These are phyloP conservation scores for Pichia sp. DNA, from an alignment of 1,139 yeast species.

Conservation along the genomic window DNA sequence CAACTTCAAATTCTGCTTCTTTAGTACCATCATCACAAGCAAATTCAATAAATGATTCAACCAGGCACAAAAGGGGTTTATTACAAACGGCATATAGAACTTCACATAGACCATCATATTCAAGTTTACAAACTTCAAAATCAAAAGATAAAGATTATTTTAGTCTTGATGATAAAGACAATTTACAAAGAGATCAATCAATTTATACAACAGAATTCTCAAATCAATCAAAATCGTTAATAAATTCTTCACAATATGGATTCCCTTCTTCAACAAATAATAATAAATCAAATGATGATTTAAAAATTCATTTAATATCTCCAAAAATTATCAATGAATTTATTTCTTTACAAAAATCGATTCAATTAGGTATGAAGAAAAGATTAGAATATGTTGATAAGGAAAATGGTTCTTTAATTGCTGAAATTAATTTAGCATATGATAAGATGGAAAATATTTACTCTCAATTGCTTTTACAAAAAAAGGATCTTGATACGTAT, in stretches of 20 bases:
- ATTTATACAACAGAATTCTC: not conserved
- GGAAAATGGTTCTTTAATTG: conserved; percentile 21
- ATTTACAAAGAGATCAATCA: not conserved
- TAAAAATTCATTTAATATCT: conserved; percentile 9
- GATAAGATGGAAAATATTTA: conserved; percentile 19
- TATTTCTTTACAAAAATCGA: conserved; percentile 17
- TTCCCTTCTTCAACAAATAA: not conserved
- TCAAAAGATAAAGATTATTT: not conserved
- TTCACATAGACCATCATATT: conserved; percentile 1
- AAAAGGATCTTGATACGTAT: conserved; percentile 16
- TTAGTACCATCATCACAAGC: not conserved
- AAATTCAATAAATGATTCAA: not conserved
- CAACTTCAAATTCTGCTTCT: too few species aligned
- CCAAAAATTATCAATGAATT: conserved; percentile 12
- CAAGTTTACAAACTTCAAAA: not conserved
- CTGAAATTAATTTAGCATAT: conserved; percentile 18
- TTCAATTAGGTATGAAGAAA: conserved; percentile 20
- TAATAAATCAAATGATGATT: not conserved
- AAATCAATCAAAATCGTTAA: not conserved
- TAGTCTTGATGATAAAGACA: not conserved
- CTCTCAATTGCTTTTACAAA: conserved; percentile 13
- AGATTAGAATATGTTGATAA: conserved; percentile 18
- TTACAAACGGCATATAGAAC: conserved; percentile 9
- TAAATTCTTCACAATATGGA: not conserved
- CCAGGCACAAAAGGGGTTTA: conserved; percentile 1